Conservation (phyloP, 2,329 filamentous ascomycete genomes). For the Cytospora paraplurivora region DNA sequence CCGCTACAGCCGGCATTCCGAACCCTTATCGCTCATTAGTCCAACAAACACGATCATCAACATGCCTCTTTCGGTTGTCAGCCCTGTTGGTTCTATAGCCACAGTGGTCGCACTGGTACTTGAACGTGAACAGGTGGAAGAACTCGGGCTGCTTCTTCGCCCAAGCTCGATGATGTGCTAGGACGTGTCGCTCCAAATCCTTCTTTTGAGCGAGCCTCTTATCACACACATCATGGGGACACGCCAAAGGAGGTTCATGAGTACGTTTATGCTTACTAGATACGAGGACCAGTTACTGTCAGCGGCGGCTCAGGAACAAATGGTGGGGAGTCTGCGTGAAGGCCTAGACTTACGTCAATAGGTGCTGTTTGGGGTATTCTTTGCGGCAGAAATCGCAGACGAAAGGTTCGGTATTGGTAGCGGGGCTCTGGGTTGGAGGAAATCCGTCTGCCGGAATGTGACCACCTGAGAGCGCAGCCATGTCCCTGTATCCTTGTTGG, state of each 20-base stretch:
- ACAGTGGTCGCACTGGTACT: constrained; percentile 2
- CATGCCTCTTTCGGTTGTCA: constrained; percentile 14
- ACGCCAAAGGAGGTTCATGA: neutral
- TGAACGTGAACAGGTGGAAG: neutral
- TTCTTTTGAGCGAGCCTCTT: constrained; percentile 2
- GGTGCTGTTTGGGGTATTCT: neutral
- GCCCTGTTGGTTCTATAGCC: neutral
- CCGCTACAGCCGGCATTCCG: neutral
- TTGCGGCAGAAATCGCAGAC: neutral
- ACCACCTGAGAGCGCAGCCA: neutral
- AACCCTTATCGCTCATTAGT: neutral
- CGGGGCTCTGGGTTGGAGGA: neutral
- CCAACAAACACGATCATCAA: neutral
- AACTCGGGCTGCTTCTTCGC: constrained; percentile 11
- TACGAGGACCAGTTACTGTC: neutral
- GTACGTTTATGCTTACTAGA: constrained; percentile 2
- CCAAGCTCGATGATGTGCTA: neutral
- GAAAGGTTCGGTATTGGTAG: neutral
- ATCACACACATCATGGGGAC: neutral
- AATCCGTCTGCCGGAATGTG: too few species aligned
- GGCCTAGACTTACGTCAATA: neutral
- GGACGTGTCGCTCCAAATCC: constrained; percentile 16
- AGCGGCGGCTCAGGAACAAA: neutral
- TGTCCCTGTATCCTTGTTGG: neutral
- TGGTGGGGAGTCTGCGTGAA: neutral